phyloP scores from a whole-genome alignment of 768 basidiomycete genomes.

The Botryobasidium botryosum region DNA sequence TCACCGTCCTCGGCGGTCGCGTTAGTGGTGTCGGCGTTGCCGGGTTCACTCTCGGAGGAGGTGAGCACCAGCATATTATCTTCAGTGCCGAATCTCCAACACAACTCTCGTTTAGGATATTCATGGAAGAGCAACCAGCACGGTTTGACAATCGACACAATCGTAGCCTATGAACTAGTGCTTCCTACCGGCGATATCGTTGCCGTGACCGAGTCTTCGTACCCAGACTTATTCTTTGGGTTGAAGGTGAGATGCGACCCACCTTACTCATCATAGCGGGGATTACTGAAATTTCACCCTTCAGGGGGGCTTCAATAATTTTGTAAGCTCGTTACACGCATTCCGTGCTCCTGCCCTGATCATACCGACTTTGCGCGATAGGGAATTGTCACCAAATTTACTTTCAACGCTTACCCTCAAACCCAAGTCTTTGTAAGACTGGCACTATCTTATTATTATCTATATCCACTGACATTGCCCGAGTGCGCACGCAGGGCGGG shows the following conservation, averaged over 20 bases:
- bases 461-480: conserved; percentile 10
- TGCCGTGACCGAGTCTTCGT: conserved; percentile 19
- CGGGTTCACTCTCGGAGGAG: conserved; percentile 28
- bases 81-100: not conserved
- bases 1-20: conserved; percentile 42
- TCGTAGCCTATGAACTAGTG: conserved; percentile 39
- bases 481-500: too few relatives aligned
- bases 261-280: not conserved
- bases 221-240: conserved; percentile 29
- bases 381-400: conserved; percentile 46
- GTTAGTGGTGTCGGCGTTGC: conserved; percentile 42
- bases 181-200: conserved; percentile 33
- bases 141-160: conserved; percentile 38
- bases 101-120: conserved; percentile 27
- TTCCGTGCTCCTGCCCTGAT: too few relatives aligned
- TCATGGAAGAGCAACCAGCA: conserved; percentile 47
- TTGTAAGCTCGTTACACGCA: conserved; percentile 18
- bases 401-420: conserved; percentile 36
- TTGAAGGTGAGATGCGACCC: conserved; percentile 22
- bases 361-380: conserved; percentile 14
- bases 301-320: conserved; percentile 49
- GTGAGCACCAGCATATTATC: conserved; percentile 2
- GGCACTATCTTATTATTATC: not conserved
- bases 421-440: conserved; percentile 41
- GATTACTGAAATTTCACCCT: not conserved